These are phyloP conservation scores for Talaromyces ruber DNA, from an alignment of 495 filamentous ascomycete genomes.

Conservation along the genomic window DNA sequence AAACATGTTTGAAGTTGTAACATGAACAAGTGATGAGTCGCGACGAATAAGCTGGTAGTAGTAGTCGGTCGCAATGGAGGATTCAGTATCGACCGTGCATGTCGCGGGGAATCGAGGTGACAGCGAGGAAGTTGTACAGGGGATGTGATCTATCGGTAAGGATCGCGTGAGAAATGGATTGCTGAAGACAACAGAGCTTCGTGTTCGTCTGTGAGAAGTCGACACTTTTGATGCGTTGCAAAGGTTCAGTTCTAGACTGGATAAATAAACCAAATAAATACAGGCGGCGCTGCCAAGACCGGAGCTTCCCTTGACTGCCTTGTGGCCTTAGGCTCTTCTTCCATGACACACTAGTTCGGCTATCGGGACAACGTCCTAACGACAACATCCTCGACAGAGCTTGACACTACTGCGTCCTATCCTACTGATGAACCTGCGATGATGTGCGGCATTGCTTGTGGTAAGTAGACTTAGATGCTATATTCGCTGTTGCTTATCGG, in stretches of 20 bases:
- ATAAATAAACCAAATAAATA: background rate
- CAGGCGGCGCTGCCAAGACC: background rate
- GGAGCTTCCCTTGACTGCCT: background rate
- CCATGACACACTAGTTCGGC: background rate
- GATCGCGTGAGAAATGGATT: background rate
- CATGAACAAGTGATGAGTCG: background rate
- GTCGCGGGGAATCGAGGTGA: background rate
- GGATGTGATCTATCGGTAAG: background rate
- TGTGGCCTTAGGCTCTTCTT: background rate
- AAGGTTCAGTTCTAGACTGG: background rate
- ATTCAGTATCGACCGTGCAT: background rate
- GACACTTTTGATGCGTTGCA: background rate
- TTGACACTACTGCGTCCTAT: background rate
- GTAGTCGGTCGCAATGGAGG: background rate
- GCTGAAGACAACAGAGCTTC: background rate
- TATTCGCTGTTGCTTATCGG: background rate
- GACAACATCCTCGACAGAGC: background rate
- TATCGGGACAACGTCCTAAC: background rate
- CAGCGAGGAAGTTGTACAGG: background rate
- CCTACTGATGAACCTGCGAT: background rate
- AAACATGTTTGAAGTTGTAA: slow-evolving; percentile 44
- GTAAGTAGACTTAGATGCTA: background rate
- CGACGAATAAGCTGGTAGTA: background rate
- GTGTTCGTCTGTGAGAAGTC: background rate
- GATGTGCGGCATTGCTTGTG: background rate